Percentiles rank a stretch among this genome's conserved stretches.
Evolutionary conservation across 108 stramenopile genomes (phyloP).

Genomic region (Asterionellopsis glacialis): DNA sequence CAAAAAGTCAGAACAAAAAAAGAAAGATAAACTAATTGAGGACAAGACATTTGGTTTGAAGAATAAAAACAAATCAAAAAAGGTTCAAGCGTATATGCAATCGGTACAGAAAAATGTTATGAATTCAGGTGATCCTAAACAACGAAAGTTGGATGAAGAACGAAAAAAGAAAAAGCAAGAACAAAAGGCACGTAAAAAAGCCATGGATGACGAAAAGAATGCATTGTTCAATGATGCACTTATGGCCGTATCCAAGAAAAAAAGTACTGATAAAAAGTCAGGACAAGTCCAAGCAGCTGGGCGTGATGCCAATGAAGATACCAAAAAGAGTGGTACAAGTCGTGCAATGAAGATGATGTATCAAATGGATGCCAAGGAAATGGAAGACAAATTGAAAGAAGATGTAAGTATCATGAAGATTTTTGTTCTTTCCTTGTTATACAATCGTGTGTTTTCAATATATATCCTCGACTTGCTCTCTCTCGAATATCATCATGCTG

Average conservation of each 20-base stretch:
- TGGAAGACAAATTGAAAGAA: conserved; percentile 76
- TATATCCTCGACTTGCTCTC: too few relatives aligned
- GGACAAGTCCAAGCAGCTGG: conserved; percentile 76
- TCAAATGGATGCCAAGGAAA: conserved; percentile 84
- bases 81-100: conserved; percentile 60
- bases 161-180: conserved; percentile 57
- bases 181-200: conserved; percentile 66
- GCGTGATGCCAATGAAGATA: conserved; percentile 59
- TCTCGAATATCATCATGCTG: too few relatives aligned
- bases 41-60: conserved; percentile 90
- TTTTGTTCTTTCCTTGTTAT: too few relatives aligned
- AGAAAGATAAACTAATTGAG: conserved; percentile 77
- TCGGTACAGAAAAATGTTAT: conserved; percentile 48
- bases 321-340: conserved; percentile 56
- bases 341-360: conserved; percentile 87
- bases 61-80: conserved; percentile 87
- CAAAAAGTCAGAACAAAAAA: conserved; percentile 83
- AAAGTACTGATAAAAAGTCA: conserved; percentile 41
- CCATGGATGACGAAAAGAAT: conserved; percentile 76
- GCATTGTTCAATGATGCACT: conserved; percentile 83
- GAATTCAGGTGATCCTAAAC: conserved; percentile 64
- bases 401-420: conserved; percentile 19
- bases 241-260: conserved; percentile 70
- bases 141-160: conserved; percentile 54
- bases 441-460: too few relatives aligned